Evolutionary conservation across 257 asterid genomes (phyloP).

Genomic region (Nicotiana obtusifolia): DNA sequence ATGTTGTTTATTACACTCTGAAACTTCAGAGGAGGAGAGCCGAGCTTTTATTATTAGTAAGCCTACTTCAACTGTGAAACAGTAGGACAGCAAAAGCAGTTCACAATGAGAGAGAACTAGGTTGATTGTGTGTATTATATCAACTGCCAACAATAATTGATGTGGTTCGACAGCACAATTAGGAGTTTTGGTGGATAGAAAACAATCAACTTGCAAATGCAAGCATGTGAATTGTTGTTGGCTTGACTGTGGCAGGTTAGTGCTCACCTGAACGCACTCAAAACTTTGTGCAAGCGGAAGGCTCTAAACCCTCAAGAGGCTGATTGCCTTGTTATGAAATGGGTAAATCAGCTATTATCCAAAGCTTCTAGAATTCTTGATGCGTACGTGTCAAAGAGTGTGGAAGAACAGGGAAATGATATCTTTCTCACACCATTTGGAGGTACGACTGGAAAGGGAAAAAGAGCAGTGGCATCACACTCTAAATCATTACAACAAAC

Average conservation of each 20-base stretch:
- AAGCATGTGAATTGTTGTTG: background rate
- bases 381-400: conserved; percentile 42
- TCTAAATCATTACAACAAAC: conserved; percentile 41
- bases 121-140: background rate
- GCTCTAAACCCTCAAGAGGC: conserved; percentile 56
- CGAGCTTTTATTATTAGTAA: background rate
- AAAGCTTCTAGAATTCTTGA: conserved; percentile 57
- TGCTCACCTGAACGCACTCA: conserved; percentile 90
- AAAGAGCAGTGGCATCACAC: conserved; percentile 25
- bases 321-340: conserved; percentile 55
- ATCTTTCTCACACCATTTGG: conserved; percentile 49
- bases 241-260: conserved; percentile 59
- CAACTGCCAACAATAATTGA: background rate
- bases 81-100: background rate
- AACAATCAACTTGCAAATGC: background rate
- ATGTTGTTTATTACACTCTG: background rate
- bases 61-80: background rate
- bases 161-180: background rate
- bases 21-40: background rate
- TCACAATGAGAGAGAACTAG: background rate
- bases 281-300: conserved; percentile 74
- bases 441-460: conserved; percentile 28
- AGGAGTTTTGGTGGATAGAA: background rate
- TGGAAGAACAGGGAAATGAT: conserved; percentile 29
- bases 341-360: conserved; percentile 61